Percentiles rank a stretch among this genome's conserved stretches.
phyloP scores from a whole-genome alignment of 306 rosid species.

The Dryas octopetala region DNA sequence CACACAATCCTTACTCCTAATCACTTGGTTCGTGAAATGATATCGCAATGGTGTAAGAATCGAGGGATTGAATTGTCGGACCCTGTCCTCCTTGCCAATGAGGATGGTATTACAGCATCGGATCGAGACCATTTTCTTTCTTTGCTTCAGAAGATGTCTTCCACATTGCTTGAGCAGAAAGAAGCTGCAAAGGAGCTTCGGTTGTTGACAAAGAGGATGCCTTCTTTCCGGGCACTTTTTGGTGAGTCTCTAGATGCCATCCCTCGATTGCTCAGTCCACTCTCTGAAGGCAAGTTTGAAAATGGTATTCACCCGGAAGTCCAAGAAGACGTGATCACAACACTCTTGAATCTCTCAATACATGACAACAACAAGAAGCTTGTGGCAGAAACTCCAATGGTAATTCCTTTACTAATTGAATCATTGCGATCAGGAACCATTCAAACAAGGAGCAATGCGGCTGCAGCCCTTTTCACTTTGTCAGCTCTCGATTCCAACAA shows the following conservation, averaged over 20 bases:
- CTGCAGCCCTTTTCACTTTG: constrained; percentile 83
- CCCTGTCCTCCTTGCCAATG: constrained; percentile 39
- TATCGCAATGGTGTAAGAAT: constrained; percentile 65
- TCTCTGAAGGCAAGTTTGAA: constrained; percentile 47
- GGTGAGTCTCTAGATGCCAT: constrained; percentile 66
- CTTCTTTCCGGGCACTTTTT: constrained; percentile 74
- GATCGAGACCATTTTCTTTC: constrained; percentile 54
- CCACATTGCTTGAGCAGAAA: constrained; percentile 59
- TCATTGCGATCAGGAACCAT: constrained; percentile 74
- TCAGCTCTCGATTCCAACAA: constrained; percentile 95
- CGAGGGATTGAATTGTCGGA: constrained; percentile 63
- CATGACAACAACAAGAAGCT: constrained; percentile 85
- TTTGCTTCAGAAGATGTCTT: constrained; percentile 72
- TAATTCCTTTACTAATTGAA: constrained; percentile 57
- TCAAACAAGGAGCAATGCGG: constrained; percentile 82
- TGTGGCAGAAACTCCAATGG: constrained; percentile 78
- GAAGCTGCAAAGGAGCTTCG: constrained; percentile 85
- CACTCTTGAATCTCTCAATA: constrained; percentile 80
- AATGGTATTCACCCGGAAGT: constrained; percentile 45
- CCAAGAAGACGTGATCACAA: constrained; percentile 86
- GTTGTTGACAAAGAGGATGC: constrained; percentile 71
- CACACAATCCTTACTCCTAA: constrained; percentile 80
- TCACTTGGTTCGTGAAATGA: constrained; percentile 65
- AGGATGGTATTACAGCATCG: constrained; percentile 58
- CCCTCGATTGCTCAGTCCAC: constrained; percentile 63